phyloP scores from a whole-genome alignment of 2,329 filamentous ascomycete species.

The Madurella mycetomatis region DNA sequence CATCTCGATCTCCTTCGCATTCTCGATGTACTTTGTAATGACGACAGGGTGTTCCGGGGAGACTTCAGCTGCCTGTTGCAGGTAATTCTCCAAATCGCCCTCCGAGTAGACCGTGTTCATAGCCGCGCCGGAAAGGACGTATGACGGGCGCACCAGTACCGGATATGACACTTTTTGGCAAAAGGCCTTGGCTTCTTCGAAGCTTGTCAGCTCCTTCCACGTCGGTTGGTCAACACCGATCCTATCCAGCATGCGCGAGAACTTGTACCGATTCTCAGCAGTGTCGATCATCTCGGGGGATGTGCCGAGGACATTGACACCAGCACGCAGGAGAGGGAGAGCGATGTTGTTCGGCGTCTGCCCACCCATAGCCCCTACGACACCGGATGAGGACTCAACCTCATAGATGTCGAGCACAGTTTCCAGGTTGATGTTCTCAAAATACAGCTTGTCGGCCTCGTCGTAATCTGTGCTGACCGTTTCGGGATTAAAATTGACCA shows the following conservation, averaged over 20 bases:
- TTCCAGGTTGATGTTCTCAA: constrained; percentile 90
- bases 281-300: constrained; percentile 99
- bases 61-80: constrained; percentile 87
- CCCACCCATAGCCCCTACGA: constrained; percentile 93
- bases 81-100: constrained; percentile 82
- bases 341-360: constrained; percentile 98
- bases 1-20: constrained; percentile 99
- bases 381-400: constrained; percentile 74
- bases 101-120: constrained; percentile 99
- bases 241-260: constrained; percentile 93
- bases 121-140: constrained; percentile 92
- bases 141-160: constrained; percentile 90
- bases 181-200: constrained; percentile 83
- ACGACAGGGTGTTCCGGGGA: constrained; percentile 95
- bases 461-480: constrained; percentile 90
- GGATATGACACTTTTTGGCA: constrained; percentile 87
- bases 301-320: constrained; percentile 89
- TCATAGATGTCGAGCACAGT: constrained; percentile 91
- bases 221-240: constrained; percentile 94
- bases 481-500: constrained; percentile 88
- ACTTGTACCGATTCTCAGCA: constrained; percentile 97
- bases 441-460: constrained; percentile 90
- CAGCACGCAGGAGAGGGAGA: constrained; percentile 77
- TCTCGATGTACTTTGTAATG: constrained; percentile 99
- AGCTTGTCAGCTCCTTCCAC: constrained; percentile 96